Conservation (phyloP, 495 filamentous ascomycete genomes). For the Halenospora varia region DNA sequence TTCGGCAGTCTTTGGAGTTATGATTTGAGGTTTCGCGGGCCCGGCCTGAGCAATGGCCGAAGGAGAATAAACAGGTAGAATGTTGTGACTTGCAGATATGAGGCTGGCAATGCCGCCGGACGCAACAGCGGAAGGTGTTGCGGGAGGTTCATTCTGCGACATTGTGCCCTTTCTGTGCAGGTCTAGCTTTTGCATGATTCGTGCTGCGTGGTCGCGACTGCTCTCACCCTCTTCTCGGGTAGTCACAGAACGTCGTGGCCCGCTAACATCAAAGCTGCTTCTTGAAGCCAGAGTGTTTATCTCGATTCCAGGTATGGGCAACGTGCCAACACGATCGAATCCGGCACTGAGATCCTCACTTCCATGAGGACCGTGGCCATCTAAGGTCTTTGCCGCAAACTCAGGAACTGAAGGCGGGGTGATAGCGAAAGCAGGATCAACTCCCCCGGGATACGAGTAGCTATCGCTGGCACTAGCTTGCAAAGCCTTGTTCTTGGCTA, state of each 20-base stretch:
- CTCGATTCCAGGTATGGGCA: conserved; percentile 66
- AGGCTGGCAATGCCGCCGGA: conserved; percentile 80
- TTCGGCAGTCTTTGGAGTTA: conserved; percentile 6
- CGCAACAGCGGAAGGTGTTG: conserved; percentile 13
- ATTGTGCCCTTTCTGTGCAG: conserved; percentile 72
- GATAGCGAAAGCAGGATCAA: conserved; percentile 88
- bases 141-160: conserved; percentile 21
- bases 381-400: conserved; percentile 73
- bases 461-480: conserved; percentile 62
- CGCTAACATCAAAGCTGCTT: conserved; percentile 67
- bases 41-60: conserved; percentile 25
- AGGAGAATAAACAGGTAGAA: conserved; percentile 56
- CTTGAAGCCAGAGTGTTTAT: conserved; percentile 44
- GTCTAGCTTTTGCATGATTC: conserved; percentile 90
- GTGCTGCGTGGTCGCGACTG: conserved; percentile 71
- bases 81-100: conserved; percentile 77
- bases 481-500: conserved; percentile 86
- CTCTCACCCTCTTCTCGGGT: conserved; percentile 58
- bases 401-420: conserved; percentile 83
- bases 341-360: conserved; percentile 48
- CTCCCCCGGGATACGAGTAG: conserved; percentile 50
- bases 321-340: conserved; percentile 56
- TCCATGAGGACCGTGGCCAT: conserved; percentile 57
- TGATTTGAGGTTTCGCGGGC: conserved; percentile 17
- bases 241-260: conserved; percentile 43